Evolutionary conservation across 1,284 basidiomycete genomes (phyloP).

Genomic region (Austroboletus niveus): DNA sequence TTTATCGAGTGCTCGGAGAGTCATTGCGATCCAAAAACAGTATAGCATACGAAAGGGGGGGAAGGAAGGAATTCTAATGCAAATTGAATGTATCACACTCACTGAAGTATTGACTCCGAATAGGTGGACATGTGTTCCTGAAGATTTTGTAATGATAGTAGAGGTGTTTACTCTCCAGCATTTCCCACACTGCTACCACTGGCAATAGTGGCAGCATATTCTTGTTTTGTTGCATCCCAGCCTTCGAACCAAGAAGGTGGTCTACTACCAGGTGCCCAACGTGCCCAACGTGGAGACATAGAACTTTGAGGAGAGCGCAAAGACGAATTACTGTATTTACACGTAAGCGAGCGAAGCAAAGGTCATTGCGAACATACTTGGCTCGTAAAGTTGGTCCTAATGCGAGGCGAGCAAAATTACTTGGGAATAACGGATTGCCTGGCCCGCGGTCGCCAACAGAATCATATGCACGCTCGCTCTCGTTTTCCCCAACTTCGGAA

Average conservation of each 20-base stretch:
- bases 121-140: too few relatives aligned
- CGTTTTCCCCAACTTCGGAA: conserved; percentile 29
- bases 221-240: conserved; percentile 31
- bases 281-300: conserved; percentile 22
- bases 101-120: not conserved
- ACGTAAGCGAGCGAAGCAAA: not conserved
- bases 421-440: conserved; percentile 66
- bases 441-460: conserved; percentile 51
- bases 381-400: conserved; percentile 54
- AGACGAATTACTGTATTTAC: conserved; percentile 24
- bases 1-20: too few relatives aligned
- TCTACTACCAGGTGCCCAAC: conserved; percentile 30
- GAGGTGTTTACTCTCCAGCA: conserved; percentile 19
- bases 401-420: conserved; percentile 60
- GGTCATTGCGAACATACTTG: conserved; percentile 39
- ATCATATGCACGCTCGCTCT: conserved; percentile 35
- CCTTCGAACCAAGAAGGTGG: conserved; percentile 33
- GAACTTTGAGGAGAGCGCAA: conserved; percentile 13
- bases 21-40: not conserved
- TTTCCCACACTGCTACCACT: conserved; percentile 30
- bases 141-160: not conserved
- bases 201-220: conserved; percentile 32
- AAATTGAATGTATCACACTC: not conserved
- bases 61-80: not conserved
- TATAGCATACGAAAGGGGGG: not conserved